Evolutionary conservation across 495 filamentous ascomycete genomes (phyloP), one percentile per base, ranked within the genome.

Genomic region (Talaromyces adpressus): DNA sequence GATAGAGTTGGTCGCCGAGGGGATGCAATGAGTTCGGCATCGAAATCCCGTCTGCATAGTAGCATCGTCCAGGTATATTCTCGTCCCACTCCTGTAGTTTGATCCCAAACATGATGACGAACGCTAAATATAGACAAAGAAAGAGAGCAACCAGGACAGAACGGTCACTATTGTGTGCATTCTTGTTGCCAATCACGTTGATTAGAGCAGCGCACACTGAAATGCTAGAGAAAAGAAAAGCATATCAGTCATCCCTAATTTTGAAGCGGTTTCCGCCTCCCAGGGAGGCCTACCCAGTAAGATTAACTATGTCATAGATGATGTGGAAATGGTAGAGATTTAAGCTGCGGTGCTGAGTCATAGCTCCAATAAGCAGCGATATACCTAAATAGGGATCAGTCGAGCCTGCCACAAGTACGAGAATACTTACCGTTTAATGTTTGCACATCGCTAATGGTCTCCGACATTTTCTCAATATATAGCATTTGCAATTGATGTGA

Each of bases 161-260:
- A 47, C 58, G 58, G 12, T 60, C 34, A 12, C n/a, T 22, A 14
- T 23, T 60, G 34, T 45, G 20, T 3, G 58, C 39, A 41, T 47
- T 60, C 20, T 60, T 60, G 58, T 60, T 32, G 18, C 58, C 39
- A 41, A 60, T 25, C 18, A 60, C 58, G 12, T 60, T 41, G 18
- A 60, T 30, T 8, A 41, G 39, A n/a, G 58, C 32, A 20, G 58
- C 58, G 20, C 58, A 60, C 0, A 60, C 34, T 41, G 58, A 60
- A 45, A 60, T 30, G 32, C 58, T 60, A 30, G 27, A 4, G 12
- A 25, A 41, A 9, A 6, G 32, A 2, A 14, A 34, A 47, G 4
- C 30, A 20, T 39, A 47, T 25, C 32, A 45, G 30, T 29, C 20
- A 29, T 25, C 12, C n/a, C 22, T 41, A 41, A 36, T 29, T 8